Conservation (phyloP, 805 yeast genomes). For the Sugiyamaella mastotermitis region DNA sequence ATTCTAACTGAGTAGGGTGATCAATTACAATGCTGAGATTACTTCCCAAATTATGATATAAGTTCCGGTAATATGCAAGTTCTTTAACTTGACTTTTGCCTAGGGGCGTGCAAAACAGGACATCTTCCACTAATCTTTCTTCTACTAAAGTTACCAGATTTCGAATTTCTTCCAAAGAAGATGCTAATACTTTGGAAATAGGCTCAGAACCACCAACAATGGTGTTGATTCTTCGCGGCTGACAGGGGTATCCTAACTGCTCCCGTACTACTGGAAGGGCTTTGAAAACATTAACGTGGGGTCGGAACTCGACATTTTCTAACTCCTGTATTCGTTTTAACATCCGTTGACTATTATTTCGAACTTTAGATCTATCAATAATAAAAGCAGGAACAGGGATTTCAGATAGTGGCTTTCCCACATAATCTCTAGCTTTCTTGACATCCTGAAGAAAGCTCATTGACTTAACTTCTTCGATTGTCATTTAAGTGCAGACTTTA, state of each 20-base stretch:
- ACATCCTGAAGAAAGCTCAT: conserved; percentile 17
- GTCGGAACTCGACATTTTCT: conserved; percentile 36
- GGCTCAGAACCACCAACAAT: too few species aligned
- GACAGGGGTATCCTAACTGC: conserved; percentile 36
- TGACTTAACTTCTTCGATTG: too few species aligned
- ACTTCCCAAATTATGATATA: conserved; percentile 26
- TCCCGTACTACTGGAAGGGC: conserved; percentile 50
- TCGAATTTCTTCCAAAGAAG: conserved; percentile 64
- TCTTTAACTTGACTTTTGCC: conserved; percentile 35
- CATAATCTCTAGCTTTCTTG: conserved; percentile 12
- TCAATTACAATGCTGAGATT: conserved; percentile 47
- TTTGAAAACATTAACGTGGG: conserved; percentile 73
- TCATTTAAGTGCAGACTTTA: too few species aligned
- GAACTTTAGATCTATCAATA: conserved; percentile 12
- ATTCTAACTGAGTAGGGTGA: conserved; percentile 47
- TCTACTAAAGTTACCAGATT: conserved; percentile 37
- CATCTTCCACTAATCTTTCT: conserved; percentile 39
- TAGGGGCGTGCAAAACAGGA: conserved; percentile 54
- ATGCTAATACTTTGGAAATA: conserved; percentile 43
- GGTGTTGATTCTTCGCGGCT: too few species aligned
- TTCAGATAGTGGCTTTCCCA: conserved; percentile 9
- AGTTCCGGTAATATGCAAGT: conserved; percentile 37
- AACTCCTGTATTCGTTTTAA: conserved; percentile 3
- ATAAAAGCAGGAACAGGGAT: conserved; percentile 16
- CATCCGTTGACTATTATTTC: conserved; percentile 10